Evolutionary conservation across 2,329 filamentous ascomycete species (phyloP).

Genomic region (Incumbomyces lentus): DNA sequence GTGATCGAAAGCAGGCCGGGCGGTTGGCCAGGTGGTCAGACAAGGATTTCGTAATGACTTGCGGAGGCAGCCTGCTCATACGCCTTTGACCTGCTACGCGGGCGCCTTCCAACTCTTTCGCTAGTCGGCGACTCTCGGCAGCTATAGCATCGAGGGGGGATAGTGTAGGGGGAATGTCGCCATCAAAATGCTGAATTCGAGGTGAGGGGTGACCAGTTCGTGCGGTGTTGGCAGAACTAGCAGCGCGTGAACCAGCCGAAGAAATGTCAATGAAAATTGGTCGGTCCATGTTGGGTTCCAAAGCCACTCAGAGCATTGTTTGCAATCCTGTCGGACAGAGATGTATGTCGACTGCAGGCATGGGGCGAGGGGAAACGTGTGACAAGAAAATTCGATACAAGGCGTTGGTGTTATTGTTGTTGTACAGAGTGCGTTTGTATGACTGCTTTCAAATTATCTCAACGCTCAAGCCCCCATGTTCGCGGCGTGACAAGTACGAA

Average conservation of each 20-base stretch:
- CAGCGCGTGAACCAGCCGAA: slow-evolving; percentile 12
- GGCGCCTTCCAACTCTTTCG: slow-evolving; percentile 74
- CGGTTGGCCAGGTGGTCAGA: slow-evolving; percentile 50
- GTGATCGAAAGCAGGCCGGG: slow-evolving; percentile 69
- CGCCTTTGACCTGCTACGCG: slow-evolving; percentile 59
- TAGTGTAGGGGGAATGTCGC: slow-evolving; percentile 75
- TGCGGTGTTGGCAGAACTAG: slow-evolving; percentile 26
- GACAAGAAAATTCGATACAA: neutral
- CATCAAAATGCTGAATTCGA: slow-evolving; percentile 60
- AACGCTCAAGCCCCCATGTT: too few relatives aligned
- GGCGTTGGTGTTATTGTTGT: neutral
- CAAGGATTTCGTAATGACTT: slow-evolving; percentile 73
- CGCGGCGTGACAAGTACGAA: neutral
- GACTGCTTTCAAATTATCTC: neutral
- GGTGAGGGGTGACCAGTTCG: slow-evolving; percentile 58
- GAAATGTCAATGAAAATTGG: slow-evolving; percentile 47
- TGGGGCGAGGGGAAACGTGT: neutral
- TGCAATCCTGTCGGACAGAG: slow-evolving; percentile 4
- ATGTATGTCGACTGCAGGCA: neutral
- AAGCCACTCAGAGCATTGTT: neutral
- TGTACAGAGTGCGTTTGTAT: slow-evolving; percentile 1
- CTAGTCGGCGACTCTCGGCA: slow-evolving; percentile 76
- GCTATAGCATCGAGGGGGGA: slow-evolving; percentile 95
- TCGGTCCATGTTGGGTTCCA: slow-evolving; percentile 1
- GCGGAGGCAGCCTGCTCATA: slow-evolving; percentile 74